Evolutionary conservation across 2,329 filamentous ascomycete species (phyloP).

Genomic region (Fusarium sp.): DNA sequence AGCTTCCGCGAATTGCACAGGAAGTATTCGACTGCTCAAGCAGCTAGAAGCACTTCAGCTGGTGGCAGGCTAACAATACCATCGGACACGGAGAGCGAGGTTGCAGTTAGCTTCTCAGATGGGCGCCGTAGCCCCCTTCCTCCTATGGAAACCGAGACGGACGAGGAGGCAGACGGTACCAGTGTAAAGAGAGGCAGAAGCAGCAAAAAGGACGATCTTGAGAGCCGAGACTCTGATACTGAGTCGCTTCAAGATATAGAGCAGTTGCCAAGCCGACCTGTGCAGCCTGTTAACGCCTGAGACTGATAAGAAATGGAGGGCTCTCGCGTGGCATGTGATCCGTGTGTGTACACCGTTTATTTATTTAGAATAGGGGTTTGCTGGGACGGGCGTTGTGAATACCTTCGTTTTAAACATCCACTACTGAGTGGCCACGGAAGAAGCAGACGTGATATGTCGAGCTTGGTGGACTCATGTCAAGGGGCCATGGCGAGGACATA

Average conservation of each 20-base stretch:
- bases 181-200: constrained; percentile 33
- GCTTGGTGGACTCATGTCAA: constrained; percentile 16
- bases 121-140: constrained; percentile 68
- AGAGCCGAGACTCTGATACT: constrained; percentile 47
- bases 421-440: constrained; percentile 1
- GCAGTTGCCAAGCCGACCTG: constrained; percentile 47
- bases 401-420: constrained; percentile 24
- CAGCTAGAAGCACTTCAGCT: constrained; percentile 56
- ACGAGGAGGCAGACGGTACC: constrained; percentile 44
- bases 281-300: constrained; percentile 53
- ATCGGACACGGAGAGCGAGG: constrained; percentile 71
- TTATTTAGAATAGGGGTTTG: constrained; percentile 29
- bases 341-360: constrained; percentile 48
- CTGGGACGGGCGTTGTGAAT: constrained; percentile 17
- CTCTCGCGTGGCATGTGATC: constrained; percentile 32
- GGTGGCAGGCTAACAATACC: constrained; percentile 60
- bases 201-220: constrained; percentile 47
- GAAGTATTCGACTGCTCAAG: constrained; percentile 68
- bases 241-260: constrained; percentile 49
- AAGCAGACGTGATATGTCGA: constrained; percentile 11
- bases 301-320: constrained; percentile 11
- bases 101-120: constrained; percentile 70
- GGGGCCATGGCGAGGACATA: constrained; percentile 30
- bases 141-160: constrained; percentile 59
- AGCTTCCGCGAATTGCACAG: constrained; percentile 74